phyloP scores from a whole-genome alignment of 148 eudicot species.

The Persicaria maculosa region DNA sequence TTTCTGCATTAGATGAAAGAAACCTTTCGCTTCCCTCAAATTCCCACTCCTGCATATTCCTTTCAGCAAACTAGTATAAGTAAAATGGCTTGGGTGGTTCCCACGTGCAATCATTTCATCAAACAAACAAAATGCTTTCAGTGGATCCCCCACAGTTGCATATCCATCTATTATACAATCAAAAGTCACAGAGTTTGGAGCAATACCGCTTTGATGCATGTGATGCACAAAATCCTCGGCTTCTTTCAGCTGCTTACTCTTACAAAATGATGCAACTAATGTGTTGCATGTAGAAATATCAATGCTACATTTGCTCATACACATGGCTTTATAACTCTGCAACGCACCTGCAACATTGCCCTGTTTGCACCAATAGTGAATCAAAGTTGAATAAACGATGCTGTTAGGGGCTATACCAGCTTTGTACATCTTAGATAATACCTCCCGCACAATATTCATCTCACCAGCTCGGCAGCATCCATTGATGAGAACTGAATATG shows the following conservation, averaged over 20 bases:
- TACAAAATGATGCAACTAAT: slow-evolving; percentile 53
- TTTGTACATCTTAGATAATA: slow-evolving; percentile 62
- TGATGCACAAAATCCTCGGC: slow-evolving; percentile 63
- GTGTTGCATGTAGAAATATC: slow-evolving; percentile 45
- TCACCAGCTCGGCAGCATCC: slow-evolving; percentile 58
- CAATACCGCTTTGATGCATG: slow-evolving; percentile 41
- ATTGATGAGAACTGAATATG: slow-evolving; percentile 70
- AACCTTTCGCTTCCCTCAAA: slow-evolving; percentile 42
- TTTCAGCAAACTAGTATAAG: slow-evolving; percentile 67
- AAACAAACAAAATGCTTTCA: slow-evolving; percentile 51
- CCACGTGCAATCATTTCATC: slow-evolving; percentile 58
- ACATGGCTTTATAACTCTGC: slow-evolving; percentile 42
- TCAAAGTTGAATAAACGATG: slow-evolving; percentile 46
- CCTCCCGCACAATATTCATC: slow-evolving; percentile 42
- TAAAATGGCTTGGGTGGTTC: slow-evolving; percentile 46
- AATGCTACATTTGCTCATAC: slow-evolving; percentile 25
- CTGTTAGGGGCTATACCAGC: slow-evolving; percentile 40
- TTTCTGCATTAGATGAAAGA: slow-evolving; percentile 38
- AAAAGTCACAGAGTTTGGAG: slow-evolving; percentile 54
- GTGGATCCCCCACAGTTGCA: slow-evolving; percentile 39
- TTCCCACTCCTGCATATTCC: slow-evolving; percentile 57
- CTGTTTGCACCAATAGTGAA: slow-evolving; percentile 53
- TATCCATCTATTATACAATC: slow-evolving; percentile 54
- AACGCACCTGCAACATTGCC: slow-evolving; percentile 46
- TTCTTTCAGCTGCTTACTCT: slow-evolving; percentile 36